Conservation (phyloP, 2,329 filamentous ascomycete species). For the Epichloe gansuensis region DNA sequence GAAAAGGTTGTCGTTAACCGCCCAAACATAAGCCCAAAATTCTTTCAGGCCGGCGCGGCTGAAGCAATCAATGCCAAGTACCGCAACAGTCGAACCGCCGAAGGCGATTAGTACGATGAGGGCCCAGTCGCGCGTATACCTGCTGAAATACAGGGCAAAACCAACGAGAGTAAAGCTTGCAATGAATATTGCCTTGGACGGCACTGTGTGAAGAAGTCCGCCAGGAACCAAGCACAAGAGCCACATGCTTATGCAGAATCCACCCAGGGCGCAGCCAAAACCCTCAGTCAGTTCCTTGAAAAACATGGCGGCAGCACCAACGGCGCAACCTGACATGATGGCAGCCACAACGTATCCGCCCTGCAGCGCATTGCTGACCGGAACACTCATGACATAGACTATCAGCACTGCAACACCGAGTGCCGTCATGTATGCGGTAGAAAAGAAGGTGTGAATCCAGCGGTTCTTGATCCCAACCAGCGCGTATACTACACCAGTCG, state of each 20-base stretch:
- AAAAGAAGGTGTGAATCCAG: conserved; percentile 70
- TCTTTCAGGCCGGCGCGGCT: conserved; percentile 84
- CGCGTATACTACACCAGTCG: conserved; percentile 56
- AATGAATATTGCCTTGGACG: conserved; percentile 63
- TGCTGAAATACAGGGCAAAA: conserved; percentile 67
- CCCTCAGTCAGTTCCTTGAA: conserved; percentile 74
- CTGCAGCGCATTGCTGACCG: conserved; percentile 62
- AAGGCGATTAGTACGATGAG: conserved; percentile 69
- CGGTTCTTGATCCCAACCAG: conserved; percentile 74
- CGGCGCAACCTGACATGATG: conserved; percentile 56
- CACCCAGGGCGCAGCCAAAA: conserved; percentile 75
- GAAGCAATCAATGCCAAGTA: conserved; percentile 85
- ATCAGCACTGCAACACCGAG: conserved; percentile 72
- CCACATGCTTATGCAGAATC: conserved; percentile 86
- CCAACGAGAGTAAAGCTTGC: conserved; percentile 52
- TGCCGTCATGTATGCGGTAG: conserved; percentile 58
- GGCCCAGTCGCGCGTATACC: conserved; percentile 63
- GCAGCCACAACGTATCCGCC: conserved; percentile 77
- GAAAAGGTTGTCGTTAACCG: conserved; percentile 66
- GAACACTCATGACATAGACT: conserved; percentile 74
- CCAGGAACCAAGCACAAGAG: conserved; percentile 64
- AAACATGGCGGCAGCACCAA: conserved; percentile 62
- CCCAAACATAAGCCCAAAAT: conserved; percentile 91
- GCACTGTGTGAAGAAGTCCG: conserved; percentile 52
- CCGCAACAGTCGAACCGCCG: conserved; percentile 61